Base-by-base conservation (phyloP, 768 basidiomycete species). In the Boletus reticulatus region DNA sequence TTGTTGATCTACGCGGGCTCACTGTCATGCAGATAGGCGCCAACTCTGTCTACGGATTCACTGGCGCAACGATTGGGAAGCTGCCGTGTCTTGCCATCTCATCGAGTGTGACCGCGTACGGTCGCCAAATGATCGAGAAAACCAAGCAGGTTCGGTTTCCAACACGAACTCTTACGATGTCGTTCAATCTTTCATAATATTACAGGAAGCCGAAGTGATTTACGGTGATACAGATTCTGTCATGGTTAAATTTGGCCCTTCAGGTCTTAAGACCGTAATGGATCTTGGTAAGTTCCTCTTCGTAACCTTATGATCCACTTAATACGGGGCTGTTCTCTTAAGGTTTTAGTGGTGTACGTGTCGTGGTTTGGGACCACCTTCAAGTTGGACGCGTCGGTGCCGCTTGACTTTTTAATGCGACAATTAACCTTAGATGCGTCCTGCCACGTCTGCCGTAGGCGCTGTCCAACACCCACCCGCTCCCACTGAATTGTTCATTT, bases 221-320 rank as follows among this genome's bases (percentile, higher is more conserved):
- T 99, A 99, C 61, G 97, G 97, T 61, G 97, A 99, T 71, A 98
- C 97, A 3, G 97, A 99, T 75, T 99, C 97, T 0, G 95, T 99
- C 67, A 99, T 98, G 97, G 91, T 98, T 46, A 88, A 84, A 62
- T 99, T 99, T 58, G 97, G 97, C 5, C 92, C 92, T 43, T 84
- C 81, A 5, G 94, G 98, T 64, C 76, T 99, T 29, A 78, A 80
- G 41, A 80, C 80, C 8, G 94, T 96, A 48, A 99, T 99, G 97
- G 80, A 83, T 34, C 76, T 98, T 16, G 96, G 96, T 90, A 65
- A 34, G 82, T 66, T 51, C 22, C 31, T 12, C 34, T 19, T 45
- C 22, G n/a, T 19, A 34, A 22, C 42, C 50, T 47, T 39, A 10
- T 43, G 37, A n/a, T 56, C 16, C 34, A 16, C 19, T 49, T 17